phyloP scores from a whole-genome alignment of 371 early-diverging fungal genomes.

The Mucor indicus region DNA sequence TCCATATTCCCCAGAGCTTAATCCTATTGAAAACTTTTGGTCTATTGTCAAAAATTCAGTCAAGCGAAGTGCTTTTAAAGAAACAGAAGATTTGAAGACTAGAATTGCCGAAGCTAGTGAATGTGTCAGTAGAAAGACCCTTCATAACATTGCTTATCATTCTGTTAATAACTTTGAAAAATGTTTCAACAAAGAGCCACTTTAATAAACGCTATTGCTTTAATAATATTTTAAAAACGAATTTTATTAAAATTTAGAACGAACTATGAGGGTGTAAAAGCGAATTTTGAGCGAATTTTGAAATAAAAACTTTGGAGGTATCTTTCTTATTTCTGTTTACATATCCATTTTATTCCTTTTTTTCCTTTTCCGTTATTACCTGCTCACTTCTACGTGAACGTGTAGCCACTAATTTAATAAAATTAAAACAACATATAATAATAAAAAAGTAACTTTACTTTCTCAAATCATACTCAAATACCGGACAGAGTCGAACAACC shows the following conservation, averaged over 20 bases:
- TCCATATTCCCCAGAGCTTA: slow-evolving; percentile 18
- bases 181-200: slow-evolving; percentile 9
- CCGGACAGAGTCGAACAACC: no score
- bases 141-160: slow-evolving; percentile 1
- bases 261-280: slow-evolving; percentile 4
- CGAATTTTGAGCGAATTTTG: slow-evolving; percentile 8
- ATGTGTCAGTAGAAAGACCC: slow-evolving; percentile 3
- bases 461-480: no score
- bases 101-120: slow-evolving; percentile 10
- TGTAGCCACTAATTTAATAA: no score
- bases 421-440: no score
- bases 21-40: slow-evolving; percentile 17
- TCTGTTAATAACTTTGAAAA: slow-evolving; percentile 10
- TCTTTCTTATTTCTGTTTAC: no score
- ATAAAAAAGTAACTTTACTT: no score
- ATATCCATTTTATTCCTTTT: no score
- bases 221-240: no score
- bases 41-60: slow-evolving; percentile 7
- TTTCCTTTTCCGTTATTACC: no score
- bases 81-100: slow-evolving; percentile 7
- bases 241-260: slow-evolving; percentile 5
- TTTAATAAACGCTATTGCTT: no score
- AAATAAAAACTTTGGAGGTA: no score
- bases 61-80: slow-evolving; percentile 4
- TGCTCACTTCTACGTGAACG: no score